These are phyloP conservation scores for Sporisorium reilianum DNA, from an alignment of 1,284 basidiomycete species.

Conservation along the genomic window DNA sequence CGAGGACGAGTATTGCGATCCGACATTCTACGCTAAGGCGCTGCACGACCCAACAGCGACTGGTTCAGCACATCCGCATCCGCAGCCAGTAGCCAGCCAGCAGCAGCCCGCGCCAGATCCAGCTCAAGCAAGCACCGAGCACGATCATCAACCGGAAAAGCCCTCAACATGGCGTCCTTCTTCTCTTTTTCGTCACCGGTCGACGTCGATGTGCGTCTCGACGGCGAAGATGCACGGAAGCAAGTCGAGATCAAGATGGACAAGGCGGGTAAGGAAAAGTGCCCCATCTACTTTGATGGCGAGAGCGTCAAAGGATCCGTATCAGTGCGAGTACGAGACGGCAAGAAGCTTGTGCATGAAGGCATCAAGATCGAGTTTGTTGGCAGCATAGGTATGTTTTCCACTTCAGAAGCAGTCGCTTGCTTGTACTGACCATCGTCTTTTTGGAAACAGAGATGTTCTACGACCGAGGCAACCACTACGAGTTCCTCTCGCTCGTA, in stretches of 20 bases:
- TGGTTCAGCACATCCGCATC: too few relatives aligned
- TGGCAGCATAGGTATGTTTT: slow-evolving; percentile 86
- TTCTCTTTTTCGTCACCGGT: slow-evolving; percentile 88
- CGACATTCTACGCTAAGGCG: neutral
- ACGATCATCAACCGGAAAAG: too few relatives aligned
- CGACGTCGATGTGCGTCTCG: slow-evolving; percentile 89
- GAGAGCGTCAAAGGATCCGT: slow-evolving; percentile 89
- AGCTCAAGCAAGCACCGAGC: neutral
- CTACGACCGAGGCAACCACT: slow-evolving; percentile 96
- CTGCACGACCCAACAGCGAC: too few relatives aligned
- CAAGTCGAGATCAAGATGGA: slow-evolving; percentile 76
- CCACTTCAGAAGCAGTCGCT: neutral
- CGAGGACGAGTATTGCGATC: neutral
- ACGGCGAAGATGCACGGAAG: slow-evolving; percentile 84
- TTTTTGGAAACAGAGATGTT: slow-evolving; percentile 79
- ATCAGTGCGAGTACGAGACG: slow-evolving; percentile 87
- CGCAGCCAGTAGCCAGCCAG: too few relatives aligned
- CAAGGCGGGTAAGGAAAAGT: slow-evolving; percentile 82
- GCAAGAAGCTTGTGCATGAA: slow-evolving; percentile 94
- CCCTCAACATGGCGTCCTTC: slow-evolving; percentile 80
- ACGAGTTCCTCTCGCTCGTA: slow-evolving; percentile 94
- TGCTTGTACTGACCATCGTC: too few relatives aligned
- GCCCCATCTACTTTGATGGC: slow-evolving; percentile 95
- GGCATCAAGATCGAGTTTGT: slow-evolving; percentile 98
- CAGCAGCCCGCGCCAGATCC: neutral